phyloP scores from a whole-genome alignment of 192 early-diverging fungal genomes.

The Endogone sp. region DNA sequence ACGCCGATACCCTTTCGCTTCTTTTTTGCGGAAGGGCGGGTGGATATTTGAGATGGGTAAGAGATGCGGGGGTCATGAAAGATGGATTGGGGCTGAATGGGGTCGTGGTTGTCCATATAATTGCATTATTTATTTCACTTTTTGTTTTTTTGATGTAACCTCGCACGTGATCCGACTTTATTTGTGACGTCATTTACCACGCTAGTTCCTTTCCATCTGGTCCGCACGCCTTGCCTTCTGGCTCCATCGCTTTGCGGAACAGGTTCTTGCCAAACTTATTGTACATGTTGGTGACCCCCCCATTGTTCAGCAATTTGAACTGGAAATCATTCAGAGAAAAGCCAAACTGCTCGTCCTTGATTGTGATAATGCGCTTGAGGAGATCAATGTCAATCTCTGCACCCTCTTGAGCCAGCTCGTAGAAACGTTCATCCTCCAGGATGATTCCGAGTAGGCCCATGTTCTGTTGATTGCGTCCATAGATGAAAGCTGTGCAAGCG shows the following conservation, averaged over 20 bases:
- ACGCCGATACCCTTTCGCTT: not conserved
- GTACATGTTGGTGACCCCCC: constrained; percentile 80
- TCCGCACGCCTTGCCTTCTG: constrained; percentile 23
- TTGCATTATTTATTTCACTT: no score
- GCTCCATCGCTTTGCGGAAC: constrained; percentile 69
- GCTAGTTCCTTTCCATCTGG: not conserved
- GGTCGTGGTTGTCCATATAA: no score
- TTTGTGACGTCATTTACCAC: not conserved
- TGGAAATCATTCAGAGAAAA: constrained; percentile 59
- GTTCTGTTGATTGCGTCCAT: constrained; percentile 81
- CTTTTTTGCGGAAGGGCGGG: not conserved
- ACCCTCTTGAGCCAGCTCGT: constrained; percentile 69
- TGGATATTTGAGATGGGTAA: no score
- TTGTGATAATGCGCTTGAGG: constrained; percentile 52
- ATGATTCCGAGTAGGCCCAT: constrained; percentile 76
- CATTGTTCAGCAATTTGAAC: constrained; percentile 66
- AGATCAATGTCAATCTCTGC: constrained; percentile 67
- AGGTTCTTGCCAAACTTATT: constrained; percentile 68
- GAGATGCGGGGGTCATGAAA: no score
- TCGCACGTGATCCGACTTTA: no score
- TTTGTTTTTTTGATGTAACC: no score
- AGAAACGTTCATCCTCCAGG: constrained; percentile 71
- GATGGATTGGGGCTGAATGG: no score
- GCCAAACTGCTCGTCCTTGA: constrained; percentile 52
- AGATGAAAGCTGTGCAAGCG: constrained; percentile 57